Conservation (phyloP, 495 filamentous ascomycete species). For the Aspergillus homomorphus region DNA sequence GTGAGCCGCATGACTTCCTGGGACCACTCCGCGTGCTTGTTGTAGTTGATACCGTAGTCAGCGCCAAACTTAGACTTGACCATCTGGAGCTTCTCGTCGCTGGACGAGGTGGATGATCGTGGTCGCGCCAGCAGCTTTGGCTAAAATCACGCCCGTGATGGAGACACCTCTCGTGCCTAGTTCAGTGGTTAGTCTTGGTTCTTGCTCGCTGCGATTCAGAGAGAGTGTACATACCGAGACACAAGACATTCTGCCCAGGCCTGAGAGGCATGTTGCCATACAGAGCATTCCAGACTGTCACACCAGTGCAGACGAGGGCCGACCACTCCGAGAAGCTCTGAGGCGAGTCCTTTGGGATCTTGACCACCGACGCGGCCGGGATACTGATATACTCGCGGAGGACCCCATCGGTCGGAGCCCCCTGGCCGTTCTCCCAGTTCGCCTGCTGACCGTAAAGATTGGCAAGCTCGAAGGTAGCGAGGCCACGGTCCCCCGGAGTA, state of each 20-base stretch:
- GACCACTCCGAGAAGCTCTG: slow-evolving; percentile 53
- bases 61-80: slow-evolving; percentile 51
- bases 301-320: slow-evolving; percentile 53
- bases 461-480: slow-evolving; percentile 66
- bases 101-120: slow-evolving; percentile 69
- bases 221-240: slow-evolving; percentile 51
- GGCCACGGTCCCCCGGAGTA: slow-evolving; percentile 61
- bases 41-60: slow-evolving; percentile 57
- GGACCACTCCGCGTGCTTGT: slow-evolving; percentile 58
- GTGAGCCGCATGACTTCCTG: slow-evolving; percentile 59
- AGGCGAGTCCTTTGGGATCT: slow-evolving; percentile 54
- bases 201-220: background rate
- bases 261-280: slow-evolving; percentile 54
- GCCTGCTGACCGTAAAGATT: slow-evolving; percentile 52
- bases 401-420: slow-evolving; percentile 62
- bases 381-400: slow-evolving; percentile 63
- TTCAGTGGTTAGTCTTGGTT: background rate
- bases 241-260: slow-evolving; percentile 62
- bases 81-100: slow-evolving; percentile 55
- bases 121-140: slow-evolving; percentile 67
- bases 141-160: slow-evolving; percentile 69
- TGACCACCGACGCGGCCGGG: slow-evolving; percentile 58
- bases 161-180: slow-evolving; percentile 66
- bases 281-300: slow-evolving; percentile 74
- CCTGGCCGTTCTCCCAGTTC: slow-evolving; percentile 50